Conservation (phyloP, 768 basidiomycete species). For the Boletus bicolor region DNA sequence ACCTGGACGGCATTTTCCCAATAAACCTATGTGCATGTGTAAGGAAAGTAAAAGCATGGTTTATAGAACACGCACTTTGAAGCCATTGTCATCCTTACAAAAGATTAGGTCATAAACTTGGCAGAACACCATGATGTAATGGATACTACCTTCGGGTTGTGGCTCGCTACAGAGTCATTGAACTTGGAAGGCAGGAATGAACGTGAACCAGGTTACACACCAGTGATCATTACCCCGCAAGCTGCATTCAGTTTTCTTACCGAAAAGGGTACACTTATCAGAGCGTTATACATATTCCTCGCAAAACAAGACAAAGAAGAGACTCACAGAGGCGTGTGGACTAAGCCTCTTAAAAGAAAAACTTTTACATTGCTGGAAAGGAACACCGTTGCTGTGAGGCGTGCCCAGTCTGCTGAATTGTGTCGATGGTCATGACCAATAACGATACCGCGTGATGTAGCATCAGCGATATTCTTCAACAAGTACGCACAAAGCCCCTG, state of each 20-base stretch:
- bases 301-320: background rate
- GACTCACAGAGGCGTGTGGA: slow-evolving; percentile 76
- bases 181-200: background rate
- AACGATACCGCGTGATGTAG: slow-evolving; percentile 64
- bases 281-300: background rate
- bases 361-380: slow-evolving; percentile 61
- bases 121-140: background rate
- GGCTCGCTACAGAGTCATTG: slow-evolving; percentile 52
- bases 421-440: slow-evolving; percentile 86
- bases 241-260: slow-evolving; percentile 65
- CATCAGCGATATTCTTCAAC: slow-evolving; percentile 47
- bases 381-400: slow-evolving; percentile 71
- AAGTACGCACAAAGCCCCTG: slow-evolving; percentile 81
- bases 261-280: slow-evolving; percentile 73
- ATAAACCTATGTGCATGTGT: slow-evolving; percentile 55
- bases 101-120: background rate
- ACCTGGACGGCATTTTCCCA: slow-evolving; percentile 90
- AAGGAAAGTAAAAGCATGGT: background rate
- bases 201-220: slow-evolving; percentile 34
- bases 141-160: slow-evolving; percentile 83
- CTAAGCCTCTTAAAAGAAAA: slow-evolving; percentile 64
- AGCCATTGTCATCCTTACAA: slow-evolving; percentile 78
- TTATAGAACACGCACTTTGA: slow-evolving; percentile 51
- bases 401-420: slow-evolving; percentile 75
- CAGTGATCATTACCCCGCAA: slow-evolving; percentile 90